phyloP scores from a whole-genome alignment of 352 stramenopile genomes.

The Phytophthora palmivora region DNA sequence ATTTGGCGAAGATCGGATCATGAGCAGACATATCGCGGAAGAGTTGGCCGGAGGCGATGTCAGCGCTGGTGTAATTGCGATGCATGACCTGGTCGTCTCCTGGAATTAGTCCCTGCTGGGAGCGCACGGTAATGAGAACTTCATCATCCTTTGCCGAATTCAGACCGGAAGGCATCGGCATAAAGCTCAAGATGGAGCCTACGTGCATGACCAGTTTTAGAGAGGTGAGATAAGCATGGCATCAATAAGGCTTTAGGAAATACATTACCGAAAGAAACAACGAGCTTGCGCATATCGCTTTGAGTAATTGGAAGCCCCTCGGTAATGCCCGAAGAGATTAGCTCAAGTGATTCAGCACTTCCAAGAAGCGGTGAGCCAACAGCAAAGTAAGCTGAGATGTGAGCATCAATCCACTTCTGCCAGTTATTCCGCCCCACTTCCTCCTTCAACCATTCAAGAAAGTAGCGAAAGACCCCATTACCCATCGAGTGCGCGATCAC shows the following conservation, averaged over 20 bases:
- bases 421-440: constrained; percentile 77
- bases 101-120: constrained; percentile 34
- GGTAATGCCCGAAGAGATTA: constrained; percentile 72
- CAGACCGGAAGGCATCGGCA: constrained; percentile 66
- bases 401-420: constrained; percentile 76
- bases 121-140: constrained; percentile 59
- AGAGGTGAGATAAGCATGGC: background rate
- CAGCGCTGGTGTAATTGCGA: constrained; percentile 67
- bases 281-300: constrained; percentile 73
- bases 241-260: background rate
- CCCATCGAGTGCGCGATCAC: constrained; percentile 87
- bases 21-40: constrained; percentile 72
- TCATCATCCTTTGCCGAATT: constrained; percentile 62
- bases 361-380: constrained; percentile 74
- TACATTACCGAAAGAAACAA: constrained; percentile 69
- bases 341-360: constrained; percentile 71
- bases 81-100: constrained; percentile 28
- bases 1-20: constrained; percentile 70
- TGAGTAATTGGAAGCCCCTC: constrained; percentile 70
- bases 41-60: constrained; percentile 72
- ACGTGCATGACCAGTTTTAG: background rate
- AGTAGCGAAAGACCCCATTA: constrained; percentile 84
- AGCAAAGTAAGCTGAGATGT: constrained; percentile 83
- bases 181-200: constrained; percentile 78
- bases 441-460: constrained; percentile 82